These are phyloP conservation scores for Nemania sp. DNA, from an alignment of 2,329 filamentous ascomycete species.

Conservation along the genomic window DNA sequence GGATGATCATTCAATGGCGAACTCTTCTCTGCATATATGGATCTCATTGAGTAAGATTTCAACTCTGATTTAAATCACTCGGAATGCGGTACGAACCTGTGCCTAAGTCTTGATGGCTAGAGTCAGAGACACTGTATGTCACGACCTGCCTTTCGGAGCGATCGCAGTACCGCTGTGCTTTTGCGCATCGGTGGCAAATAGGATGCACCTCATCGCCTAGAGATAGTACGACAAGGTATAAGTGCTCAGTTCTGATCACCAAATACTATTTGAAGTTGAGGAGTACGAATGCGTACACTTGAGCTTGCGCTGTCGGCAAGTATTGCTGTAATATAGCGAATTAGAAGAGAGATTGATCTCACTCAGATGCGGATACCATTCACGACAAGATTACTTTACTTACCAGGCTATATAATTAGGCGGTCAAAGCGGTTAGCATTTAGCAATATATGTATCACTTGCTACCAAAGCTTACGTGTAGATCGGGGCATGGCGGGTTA, in stretches of 20 bases:
- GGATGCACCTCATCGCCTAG: constrained; percentile 41
- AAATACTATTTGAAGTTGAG: not conserved
- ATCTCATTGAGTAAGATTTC: not conserved
- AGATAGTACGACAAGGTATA: not conserved
- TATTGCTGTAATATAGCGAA: constrained; percentile 36
- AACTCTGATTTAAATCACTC: not conserved
- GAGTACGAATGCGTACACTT: constrained; percentile 40
- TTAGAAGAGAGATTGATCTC: constrained; percentile 1
- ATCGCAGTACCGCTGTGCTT: constrained; percentile 41
- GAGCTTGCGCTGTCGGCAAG: constrained; percentile 43
- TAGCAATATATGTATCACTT: not conserved
- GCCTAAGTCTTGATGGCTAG: not conserved
- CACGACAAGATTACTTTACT: not conserved
- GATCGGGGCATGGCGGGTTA: constrained; percentile 21
- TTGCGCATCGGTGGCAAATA: constrained; percentile 40
- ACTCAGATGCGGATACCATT: not conserved
- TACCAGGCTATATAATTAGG: constrained; percentile 19
- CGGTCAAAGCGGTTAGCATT: not conserved
- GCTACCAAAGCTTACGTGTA: not conserved
- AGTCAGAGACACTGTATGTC: constrained; percentile 2
- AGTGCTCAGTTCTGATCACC: not conserved
- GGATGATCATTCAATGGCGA: constrained; percentile 27
- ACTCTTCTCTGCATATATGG: not conserved
- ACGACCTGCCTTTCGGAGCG: constrained; percentile 32
- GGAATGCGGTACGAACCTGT: not conserved